A percentile compares a stretch with the other conserved stretches of the same genome.
Conservation (phyloP, 371 early-diverging fungal species). For the Cladochytrium tenue region DNA sequence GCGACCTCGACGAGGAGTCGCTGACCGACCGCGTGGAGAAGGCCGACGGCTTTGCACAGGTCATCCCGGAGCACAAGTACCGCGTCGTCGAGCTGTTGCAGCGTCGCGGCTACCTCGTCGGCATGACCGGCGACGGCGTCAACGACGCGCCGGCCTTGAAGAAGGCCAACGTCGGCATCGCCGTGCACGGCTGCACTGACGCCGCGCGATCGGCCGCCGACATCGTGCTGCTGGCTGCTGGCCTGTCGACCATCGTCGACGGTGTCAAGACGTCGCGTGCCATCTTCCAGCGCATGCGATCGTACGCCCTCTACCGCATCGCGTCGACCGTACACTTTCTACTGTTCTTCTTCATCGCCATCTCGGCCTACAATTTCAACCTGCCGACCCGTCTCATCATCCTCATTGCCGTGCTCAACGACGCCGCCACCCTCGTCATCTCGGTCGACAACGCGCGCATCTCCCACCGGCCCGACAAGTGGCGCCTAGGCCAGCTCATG, state of each 20-base stretch:
- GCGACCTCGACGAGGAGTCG: conserved; percentile 27
- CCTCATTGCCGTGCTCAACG: conserved; percentile 80
- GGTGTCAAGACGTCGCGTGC: conserved; percentile 79
- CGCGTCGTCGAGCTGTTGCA: conserved; percentile 77
- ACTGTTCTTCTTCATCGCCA: conserved; percentile 89
- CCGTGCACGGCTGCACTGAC: conserved; percentile 87
- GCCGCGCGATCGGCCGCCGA: conserved; percentile 95
- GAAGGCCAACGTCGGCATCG: conserved; percentile 85
- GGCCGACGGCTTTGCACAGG: conserved; percentile 94
- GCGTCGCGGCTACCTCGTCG: conserved; percentile 71
- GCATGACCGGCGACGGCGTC: conserved; percentile 89
- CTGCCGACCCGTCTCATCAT: conserved; percentile 75
- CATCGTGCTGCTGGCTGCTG: conserved; percentile 86
- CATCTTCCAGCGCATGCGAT: conserved; percentile 92
- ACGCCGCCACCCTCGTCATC: conserved; percentile 90
- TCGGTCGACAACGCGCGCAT: conserved; percentile 89
- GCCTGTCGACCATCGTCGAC: conserved; percentile 85
- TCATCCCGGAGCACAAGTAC: conserved; percentile 81
- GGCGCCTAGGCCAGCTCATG: conserved; percentile 87
- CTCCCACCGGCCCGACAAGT: conserved; percentile 84
- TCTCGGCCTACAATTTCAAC: conserved; percentile 76
- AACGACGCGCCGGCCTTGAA: conserved; percentile 87
- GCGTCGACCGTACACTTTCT: conserved; percentile 91
- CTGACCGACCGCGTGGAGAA: conserved; percentile 66
- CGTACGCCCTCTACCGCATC: conserved; percentile 84